Base-by-base conservation (phyloP, 352 stramenopile species). In the Phytophthora kernoviae region DNA sequence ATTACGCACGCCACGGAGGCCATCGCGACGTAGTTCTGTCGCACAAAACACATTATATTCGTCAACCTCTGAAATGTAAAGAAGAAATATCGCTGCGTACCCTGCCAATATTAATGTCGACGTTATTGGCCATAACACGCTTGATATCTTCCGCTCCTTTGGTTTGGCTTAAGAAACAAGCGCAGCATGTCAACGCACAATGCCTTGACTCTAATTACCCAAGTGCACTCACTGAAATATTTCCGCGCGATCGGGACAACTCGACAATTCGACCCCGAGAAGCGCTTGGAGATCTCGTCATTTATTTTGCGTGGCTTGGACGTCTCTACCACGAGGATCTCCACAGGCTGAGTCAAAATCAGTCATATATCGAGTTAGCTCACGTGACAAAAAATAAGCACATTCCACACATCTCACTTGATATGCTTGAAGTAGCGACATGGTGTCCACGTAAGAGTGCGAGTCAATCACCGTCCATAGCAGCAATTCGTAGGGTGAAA, bases 111-210 rank as follows among this genome's bases (percentile, higher is more conserved):
- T 91, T 93, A 34, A 91, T 75, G 33, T 96, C 87, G 15, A 93
- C 70, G n/a, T 75, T 86, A 53, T 96, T 94, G 33, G 81, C 68
- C 62, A 91, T 87, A 22, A 96, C 70, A 21, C 87, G 72, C 60
- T 92, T 94, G 27, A 96, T 64, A 59, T 96, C 84, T 56, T 93
- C 85, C 15, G 79, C 81, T 44, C 87, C 87, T 73, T 91, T 90
- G 7, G 84, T 91, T 57, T 96, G 87, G 54, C 87, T 96, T 27
- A 0, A 52, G 17, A 18, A 27, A 34, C 5, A 20, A 54, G 32
- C 17, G 11, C 5, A 48, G 37, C 17, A 30, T 12, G 7, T 60
- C 33, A 48, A n/a, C n/a, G n/a, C 6, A 57, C 21, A 36, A 7
- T 40, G 4, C 6, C 5, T n/a, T 4, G n/a, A 15, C 8, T 0